These are phyloP conservation scores for Eimeria acervulina DNA, from an alignment of 169 alveolate genomes.

Conservation along the genomic window DNA sequence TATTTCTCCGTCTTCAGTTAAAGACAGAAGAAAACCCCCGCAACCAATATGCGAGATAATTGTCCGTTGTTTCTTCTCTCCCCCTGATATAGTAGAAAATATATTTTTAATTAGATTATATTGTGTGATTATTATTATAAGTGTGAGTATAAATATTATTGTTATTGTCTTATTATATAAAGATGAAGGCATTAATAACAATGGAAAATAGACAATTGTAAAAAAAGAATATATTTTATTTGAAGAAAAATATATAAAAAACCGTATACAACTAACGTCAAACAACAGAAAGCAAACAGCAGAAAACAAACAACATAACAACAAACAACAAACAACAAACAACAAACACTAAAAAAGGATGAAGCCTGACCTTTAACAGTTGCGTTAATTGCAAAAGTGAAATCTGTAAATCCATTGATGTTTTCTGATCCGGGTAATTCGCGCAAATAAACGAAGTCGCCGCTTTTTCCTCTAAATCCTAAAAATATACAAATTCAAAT, in stretches of 20 bases:
- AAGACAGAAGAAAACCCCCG: conserved; percentile 90
- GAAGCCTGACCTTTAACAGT: conserved; percentile 81
- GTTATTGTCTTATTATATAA: too few relatives aligned
- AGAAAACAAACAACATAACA: background rate
- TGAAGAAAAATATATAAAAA: background rate
- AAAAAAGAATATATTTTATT: background rate
- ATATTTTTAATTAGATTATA: too few relatives aligned
- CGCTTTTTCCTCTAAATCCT: conserved; percentile 87
- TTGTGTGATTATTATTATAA: too few relatives aligned
- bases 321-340: too few relatives aligned
- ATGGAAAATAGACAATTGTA: too few relatives aligned
- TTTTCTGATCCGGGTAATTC: conserved; percentile 86
- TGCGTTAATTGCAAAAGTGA: conserved; percentile 85
- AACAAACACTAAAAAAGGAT: background rate
- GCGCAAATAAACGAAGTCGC: conserved; percentile 86
- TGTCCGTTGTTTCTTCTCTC: conserved; percentile 83
- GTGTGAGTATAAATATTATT: too few relatives aligned
- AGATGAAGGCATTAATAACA: too few relatives aligned
- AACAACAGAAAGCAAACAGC: too few relatives aligned
- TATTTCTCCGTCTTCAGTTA: conserved; percentile 90
- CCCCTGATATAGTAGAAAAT: conserved; percentile 49
- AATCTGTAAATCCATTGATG: conserved; percentile 84
- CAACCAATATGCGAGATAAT: conserved; percentile 88
- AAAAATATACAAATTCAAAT: conserved; percentile 19
- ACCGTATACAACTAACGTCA: too few relatives aligned